phyloP scores from a whole-genome alignment of 352 stramenopile genomes.

The Pythium phragmitis region DNA sequence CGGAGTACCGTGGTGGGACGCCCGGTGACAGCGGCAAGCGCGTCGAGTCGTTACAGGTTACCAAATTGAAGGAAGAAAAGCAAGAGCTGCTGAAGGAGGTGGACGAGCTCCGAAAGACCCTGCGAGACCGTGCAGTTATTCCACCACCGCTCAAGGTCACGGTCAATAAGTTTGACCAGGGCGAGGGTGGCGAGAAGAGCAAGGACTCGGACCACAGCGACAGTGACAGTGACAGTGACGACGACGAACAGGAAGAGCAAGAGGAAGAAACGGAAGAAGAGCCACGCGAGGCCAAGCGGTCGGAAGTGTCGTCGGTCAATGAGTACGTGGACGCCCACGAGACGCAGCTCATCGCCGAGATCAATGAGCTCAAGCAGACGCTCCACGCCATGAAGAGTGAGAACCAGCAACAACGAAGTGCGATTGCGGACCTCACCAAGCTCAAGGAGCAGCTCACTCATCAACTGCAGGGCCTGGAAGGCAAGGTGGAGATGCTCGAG shows the following conservation, averaged over 20 bases:
- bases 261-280: slow-evolving; percentile 18
- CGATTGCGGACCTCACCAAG: slow-evolving; percentile 20
- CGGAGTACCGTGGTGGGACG: background rate
- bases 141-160: slow-evolving; percentile 17
- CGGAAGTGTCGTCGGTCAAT: slow-evolving; percentile 51
- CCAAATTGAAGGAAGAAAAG: slow-evolving; percentile 51
- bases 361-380: slow-evolving; percentile 48
- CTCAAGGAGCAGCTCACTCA: slow-evolving; percentile 22
- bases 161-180: slow-evolving; percentile 26
- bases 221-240: slow-evolving; percentile 13
- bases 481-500: slow-evolving; percentile 20
- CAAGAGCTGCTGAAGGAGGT: slow-evolving; percentile 15
- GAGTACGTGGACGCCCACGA: slow-evolving; percentile 64
- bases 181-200: slow-evolving; percentile 23
- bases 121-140: slow-evolving; percentile 17
- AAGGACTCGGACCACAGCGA: slow-evolving; percentile 5
- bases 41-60: slow-evolving; percentile 55
- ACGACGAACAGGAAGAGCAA: slow-evolving; percentile 22
- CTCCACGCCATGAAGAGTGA: slow-evolving; percentile 23
- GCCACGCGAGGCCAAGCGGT: slow-evolving; percentile 25
- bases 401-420: slow-evolving; percentile 14
- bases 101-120: slow-evolving; percentile 27
- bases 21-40: slow-evolving; percentile 32
- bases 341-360: slow-evolving; percentile 47
- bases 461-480: slow-evolving; percentile 13